Percentiles rank a stretch among this genome's conserved stretches.
These are phyloP conservation scores for Coprinellus micaceus DNA, from an alignment of 768 basidiomycete species.

Conservation along the genomic window DNA sequence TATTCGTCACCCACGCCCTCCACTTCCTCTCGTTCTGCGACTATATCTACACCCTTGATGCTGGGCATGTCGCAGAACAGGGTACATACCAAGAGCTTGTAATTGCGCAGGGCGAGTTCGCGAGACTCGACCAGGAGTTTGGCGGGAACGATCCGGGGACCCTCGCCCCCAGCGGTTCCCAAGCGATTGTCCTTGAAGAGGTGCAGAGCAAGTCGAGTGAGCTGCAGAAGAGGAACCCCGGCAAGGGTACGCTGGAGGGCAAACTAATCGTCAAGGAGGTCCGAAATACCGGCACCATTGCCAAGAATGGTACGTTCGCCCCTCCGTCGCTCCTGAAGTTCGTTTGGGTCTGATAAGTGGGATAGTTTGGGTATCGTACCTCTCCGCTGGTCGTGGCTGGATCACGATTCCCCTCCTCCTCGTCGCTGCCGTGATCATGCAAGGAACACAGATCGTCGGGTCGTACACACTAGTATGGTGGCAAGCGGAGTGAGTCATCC, in stretches of 20 bases:
- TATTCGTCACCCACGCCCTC: conserved; percentile 84
- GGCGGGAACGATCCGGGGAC: conserved; percentile 46
- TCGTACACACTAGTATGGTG: conserved; percentile 72
- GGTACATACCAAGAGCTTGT: conserved; percentile 60
- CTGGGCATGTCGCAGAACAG: conserved; percentile 69
- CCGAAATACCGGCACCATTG: conserved; percentile 62
- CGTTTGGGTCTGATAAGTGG: too few species aligned
- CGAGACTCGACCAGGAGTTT: conserved; percentile 57
- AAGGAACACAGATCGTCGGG: conserved; percentile 56
- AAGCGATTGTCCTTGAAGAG: conserved; percentile 2
- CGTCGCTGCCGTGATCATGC: conserved; percentile 52
- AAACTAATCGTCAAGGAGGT: conserved; percentile 63
- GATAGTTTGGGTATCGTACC: conserved; percentile 59
- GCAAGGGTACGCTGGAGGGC: conserved; percentile 63
- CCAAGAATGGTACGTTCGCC: conserved; percentile 37
- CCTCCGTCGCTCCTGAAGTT: too few species aligned
- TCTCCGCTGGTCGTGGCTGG: conserved; percentile 50
- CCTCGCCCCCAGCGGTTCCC: conserved; percentile 4
- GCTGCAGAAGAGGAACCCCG: conserved; percentile 22
- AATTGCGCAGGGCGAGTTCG: conserved; percentile 47
- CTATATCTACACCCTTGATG: conserved; percentile 69
- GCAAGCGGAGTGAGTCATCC: conserved; percentile 50
- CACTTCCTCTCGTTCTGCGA: conserved; percentile 82
- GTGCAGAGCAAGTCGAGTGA: conserved; percentile 2
- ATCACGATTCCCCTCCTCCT: conserved; percentile 50